Evolutionary conservation across 1,139 yeast species (phyloP), one percentile per base, ranked within the genome.

Genomic region (Kazachstania sp.): DNA sequence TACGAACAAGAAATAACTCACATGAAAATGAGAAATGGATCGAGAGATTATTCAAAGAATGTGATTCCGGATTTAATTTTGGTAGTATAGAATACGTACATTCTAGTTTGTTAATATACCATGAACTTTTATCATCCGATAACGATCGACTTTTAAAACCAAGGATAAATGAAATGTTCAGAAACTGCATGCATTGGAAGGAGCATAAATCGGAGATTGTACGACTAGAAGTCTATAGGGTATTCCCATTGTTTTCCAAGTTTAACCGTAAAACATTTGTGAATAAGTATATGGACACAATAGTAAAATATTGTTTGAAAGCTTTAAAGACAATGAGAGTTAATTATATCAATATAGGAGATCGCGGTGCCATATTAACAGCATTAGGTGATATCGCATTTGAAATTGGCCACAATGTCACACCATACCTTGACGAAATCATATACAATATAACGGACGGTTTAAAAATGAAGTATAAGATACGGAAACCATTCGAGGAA

Each of bases 371-470:
- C 16, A 86, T 90, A 5, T 78, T 88, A 55, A 71, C 75, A n/a
- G 82, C 95, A 36, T 83, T 90, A 45, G 98, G 97, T 31, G 80
- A 83, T 53, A 83, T 92, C 39, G 82, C 96, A 0, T 72, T 78
- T 39, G 90, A 88, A 54, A 95, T 90, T 0, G 84, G 90, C 7
- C 83, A 87, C 50, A 88, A 83, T 58, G 86, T 92, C 71, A 85
- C 92, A 2, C 86, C 94, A 2, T 92, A 90, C 59, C 71, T 90
- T 45, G 95, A 88, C 63, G 90, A 94, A 2, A 83, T 92, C 31
- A 69, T 90, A 45, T 90, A 84, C 51, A 86, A 83, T 55, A 79
- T 90, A 26, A 74, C 90, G 58, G 97, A 90, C 51, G 94, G 95
- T 0, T 71, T 92, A 41, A 76, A 81, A 15, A 73, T 87, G 1